Conservation (phyloP, 2,329 filamentous ascomycete species). For the Aspergillus sp. region DNA sequence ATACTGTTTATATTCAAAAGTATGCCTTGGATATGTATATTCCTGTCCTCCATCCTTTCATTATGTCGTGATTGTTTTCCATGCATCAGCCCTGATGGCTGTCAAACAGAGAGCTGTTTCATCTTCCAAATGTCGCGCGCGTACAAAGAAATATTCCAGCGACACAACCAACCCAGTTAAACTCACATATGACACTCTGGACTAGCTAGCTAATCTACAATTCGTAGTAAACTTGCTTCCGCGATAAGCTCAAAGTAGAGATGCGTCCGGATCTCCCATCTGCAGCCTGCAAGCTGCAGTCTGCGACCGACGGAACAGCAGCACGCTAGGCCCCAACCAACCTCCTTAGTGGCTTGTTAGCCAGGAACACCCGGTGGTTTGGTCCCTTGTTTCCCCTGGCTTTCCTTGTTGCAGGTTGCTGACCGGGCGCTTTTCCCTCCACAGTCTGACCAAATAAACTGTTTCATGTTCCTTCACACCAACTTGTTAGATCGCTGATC, state of each 20-base stretch:
- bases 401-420: not conserved
- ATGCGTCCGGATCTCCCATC: not conserved
- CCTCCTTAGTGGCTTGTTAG: not conserved
- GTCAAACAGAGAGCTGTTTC: too few relatives aligned
- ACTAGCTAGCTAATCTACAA: too few relatives aligned
- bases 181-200: too few relatives aligned
- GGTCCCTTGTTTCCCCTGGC: not conserved
- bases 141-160: too few relatives aligned
- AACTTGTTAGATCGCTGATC: not conserved
- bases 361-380: conserved; percentile 3
- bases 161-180: too few relatives aligned
- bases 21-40: too few relatives aligned
- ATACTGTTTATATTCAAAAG: too few relatives aligned
- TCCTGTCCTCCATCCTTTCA: too few relatives aligned
- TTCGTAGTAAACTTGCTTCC: too few relatives aligned
- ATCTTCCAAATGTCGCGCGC: too few relatives aligned
- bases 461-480: not conserved
- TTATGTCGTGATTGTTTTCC: too few relatives aligned
- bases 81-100: too few relatives aligned
- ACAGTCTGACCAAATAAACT: not conserved
- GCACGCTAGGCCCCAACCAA: not conserved
- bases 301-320: conserved; percentile 2
- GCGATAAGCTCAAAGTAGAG: not conserved
- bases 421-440: not conserved
- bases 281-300: not conserved